A percentile compares a stretch with the other conserved stretches of the same genome.
Conservation (phyloP, 768 basidiomycete genomes). For the Auriculariales sp. region DNA sequence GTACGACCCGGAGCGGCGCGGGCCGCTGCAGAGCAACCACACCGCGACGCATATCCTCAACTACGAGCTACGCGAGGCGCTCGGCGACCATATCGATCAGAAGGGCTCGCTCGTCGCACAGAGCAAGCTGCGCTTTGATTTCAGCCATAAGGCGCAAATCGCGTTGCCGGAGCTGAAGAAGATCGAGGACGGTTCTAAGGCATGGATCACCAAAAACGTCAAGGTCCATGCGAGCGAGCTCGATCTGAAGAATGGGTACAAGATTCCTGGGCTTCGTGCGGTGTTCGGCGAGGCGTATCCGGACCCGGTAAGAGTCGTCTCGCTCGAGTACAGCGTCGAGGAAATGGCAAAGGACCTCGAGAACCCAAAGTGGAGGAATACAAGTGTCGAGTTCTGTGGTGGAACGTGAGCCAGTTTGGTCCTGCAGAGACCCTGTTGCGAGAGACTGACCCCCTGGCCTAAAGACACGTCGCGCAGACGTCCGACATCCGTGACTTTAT, state of each 20-base stretch:
- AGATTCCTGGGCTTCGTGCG: slow-evolving; percentile 87
- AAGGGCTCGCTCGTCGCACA: slow-evolving; percentile 96
- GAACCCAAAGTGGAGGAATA: slow-evolving; percentile 80
- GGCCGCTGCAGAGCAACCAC: slow-evolving; percentile 95
- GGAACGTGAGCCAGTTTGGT: slow-evolving; percentile 49
- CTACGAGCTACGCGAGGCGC: slow-evolving; percentile 77
- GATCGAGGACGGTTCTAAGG: slow-evolving; percentile 72
- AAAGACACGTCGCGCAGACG: slow-evolving; percentile 86
- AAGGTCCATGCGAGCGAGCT: slow-evolving; percentile 82
- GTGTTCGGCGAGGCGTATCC: slow-evolving; percentile 98
- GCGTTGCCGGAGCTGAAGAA: slow-evolving; percentile 56
- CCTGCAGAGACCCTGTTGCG: no score
- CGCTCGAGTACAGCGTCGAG: slow-evolving; percentile 75
- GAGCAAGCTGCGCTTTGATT: slow-evolving; percentile 92
- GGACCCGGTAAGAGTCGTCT: slow-evolving; percentile 91
- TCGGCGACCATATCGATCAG: slow-evolving; percentile 96
- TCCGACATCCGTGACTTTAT: slow-evolving; percentile 96
- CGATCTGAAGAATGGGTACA: slow-evolving; percentile 56
- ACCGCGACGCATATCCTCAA: slow-evolving; percentile 98
- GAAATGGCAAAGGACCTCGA: slow-evolving; percentile 75
- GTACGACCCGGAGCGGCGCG: slow-evolving; percentile 92
- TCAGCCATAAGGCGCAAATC: slow-evolving; percentile 88
- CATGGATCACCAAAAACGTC: slow-evolving; percentile 86
- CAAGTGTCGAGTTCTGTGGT: slow-evolving; percentile 95
- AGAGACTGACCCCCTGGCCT: neutral